Conservation (phyloP, 495 filamentous ascomycete genomes). For the Echria macrotheca region DNA sequence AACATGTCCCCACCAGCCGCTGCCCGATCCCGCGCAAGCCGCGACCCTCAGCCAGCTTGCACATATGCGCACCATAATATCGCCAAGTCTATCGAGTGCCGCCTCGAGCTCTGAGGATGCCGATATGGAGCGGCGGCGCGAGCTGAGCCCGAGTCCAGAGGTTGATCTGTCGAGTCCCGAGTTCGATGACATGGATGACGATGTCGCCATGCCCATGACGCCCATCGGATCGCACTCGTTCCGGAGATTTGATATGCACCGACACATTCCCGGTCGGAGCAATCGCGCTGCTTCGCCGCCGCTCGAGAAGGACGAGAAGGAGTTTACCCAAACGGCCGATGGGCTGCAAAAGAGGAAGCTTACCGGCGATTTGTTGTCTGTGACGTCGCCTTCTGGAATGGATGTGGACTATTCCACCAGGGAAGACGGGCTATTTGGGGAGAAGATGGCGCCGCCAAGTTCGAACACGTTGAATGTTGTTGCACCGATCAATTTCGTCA, state of each 20-base stretch:
- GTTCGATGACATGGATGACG: slow-evolving; percentile 68
- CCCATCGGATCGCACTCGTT: slow-evolving; percentile 55
- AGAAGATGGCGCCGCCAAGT: slow-evolving; percentile 28
- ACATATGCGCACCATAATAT: slow-evolving; percentile 55
- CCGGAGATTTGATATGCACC: slow-evolving; percentile 35
- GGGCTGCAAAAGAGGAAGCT: slow-evolving; percentile 72
- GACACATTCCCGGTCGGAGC: slow-evolving; percentile 44
- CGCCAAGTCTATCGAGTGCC: slow-evolving; percentile 77
- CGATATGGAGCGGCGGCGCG: slow-evolving; percentile 63
- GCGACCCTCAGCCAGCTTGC: slow-evolving; percentile 36
- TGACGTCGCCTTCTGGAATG: slow-evolving; percentile 29
- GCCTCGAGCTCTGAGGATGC: slow-evolving; percentile 63
- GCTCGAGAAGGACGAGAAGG: slow-evolving; percentile 90
- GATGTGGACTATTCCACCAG: slow-evolving; percentile 48
- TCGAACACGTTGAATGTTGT: slow-evolving; percentile 22
- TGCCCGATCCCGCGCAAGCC: slow-evolving; percentile 62
- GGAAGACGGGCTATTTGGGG: slow-evolving; percentile 49
- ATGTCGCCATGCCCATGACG: slow-evolving; percentile 49
- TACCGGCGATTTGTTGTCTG: slow-evolving; percentile 41
- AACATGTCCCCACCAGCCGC: slow-evolving; percentile 71
- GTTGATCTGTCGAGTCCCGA: slow-evolving; percentile 86
- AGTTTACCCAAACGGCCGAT: slow-evolving; percentile 92
- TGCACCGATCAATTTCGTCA: slow-evolving; percentile 31
- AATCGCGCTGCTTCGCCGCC: slow-evolving; percentile 74
- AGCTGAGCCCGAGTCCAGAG: slow-evolving; percentile 84